Percentiles rank a stretch among this genome's conserved stretches.
Evolutionary conservation across 176 grass and related monocot genomes (phyloP).

Genomic region (sorghum (Sorghum bicolor)): DNA sequence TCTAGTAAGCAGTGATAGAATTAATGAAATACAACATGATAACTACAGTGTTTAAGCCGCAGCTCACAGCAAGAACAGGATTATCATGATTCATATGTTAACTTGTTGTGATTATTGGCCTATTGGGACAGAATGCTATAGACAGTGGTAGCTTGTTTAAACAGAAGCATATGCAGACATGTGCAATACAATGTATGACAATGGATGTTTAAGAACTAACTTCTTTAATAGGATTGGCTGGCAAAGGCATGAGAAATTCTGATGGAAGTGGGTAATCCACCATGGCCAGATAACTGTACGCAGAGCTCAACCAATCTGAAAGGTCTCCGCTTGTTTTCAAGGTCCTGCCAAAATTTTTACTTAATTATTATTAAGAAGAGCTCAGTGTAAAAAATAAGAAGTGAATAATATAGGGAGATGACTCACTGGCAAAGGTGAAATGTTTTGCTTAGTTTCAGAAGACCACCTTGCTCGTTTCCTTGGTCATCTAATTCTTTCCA

Average conservation of each 20-base stretch:
- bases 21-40: not conserved
- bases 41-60: not conserved
- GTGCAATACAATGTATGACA: not conserved
- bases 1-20: not conserved
- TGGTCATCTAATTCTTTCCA: constrained; percentile 70
- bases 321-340: constrained; percentile 64
- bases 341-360: constrained; percentile 40
- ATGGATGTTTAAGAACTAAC: constrained; percentile 41
- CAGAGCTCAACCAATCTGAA: constrained; percentile 80
- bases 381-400: not conserved
- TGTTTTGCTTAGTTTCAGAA: constrained; percentile 71
- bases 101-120: not conserved
- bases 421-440: constrained; percentile 82
- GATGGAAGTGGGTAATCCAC: constrained; percentile 88
- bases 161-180: not conserved
- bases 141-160: not conserved
- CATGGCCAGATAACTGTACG: constrained; percentile 96
- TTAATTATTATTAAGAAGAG: not conserved
- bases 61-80: not conserved
- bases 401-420: not conserved
- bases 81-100: not conserved
- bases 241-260: constrained; percentile 90
- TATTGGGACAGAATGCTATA: not conserved
- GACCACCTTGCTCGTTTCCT: constrained; percentile 52
- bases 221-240: constrained; percentile 89